Evolutionary conservation across 2,329 filamentous ascomycete genomes (phyloP), one percentile per base, ranked within the genome.

Genomic region (Cercospora sp.): DNA sequence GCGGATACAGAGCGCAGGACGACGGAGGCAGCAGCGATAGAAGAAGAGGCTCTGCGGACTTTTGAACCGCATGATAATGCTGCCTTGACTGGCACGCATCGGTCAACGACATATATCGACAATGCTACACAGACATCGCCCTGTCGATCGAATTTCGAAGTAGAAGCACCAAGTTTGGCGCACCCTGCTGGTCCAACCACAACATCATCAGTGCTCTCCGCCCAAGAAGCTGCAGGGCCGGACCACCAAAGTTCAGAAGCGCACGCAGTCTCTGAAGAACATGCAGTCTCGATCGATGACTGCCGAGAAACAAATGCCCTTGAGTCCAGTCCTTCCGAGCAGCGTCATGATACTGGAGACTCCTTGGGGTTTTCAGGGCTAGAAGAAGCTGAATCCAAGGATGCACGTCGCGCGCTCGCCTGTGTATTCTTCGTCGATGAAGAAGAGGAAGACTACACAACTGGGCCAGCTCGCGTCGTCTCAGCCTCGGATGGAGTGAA

Each of bases 361-460:
- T 9, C 42, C 16, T 2, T 48, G n/a, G 42, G 20, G 1, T 8
- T 20, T 18, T 20, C n/a, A 48, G n/a, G 10, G 18, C 5, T 5
- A 8, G 28, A 30, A 18, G 51, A 57, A n/a, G 20, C n/a, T 12
- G 33, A 12, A 13, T 26, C 58, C 7, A 33, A 40, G n/a, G 28
- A 60, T 2, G 31, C n/a, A 4, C 31, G 31, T 2, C 58, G 20
- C 6, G 31, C 31, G 4, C 30, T 33, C 12, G 23, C 31, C 5
- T 60, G 40, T 16, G 8, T 60, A 7, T 36, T 13, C 20, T 60
- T 60, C 33, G 61, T 12, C 28, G 12, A 18, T 23, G 42, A 53
- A 26, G 61, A 64, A 13, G 61, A 64, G 51, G 48, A 26, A 30
- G 61, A 64, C 23, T 64, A 55, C 12, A 33, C 26, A 8, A n/a